These are phyloP conservation scores for Rhodotorula sp. DNA, from an alignment of 1,284 basidiomycete genomes.

Conservation along the genomic window DNA sequence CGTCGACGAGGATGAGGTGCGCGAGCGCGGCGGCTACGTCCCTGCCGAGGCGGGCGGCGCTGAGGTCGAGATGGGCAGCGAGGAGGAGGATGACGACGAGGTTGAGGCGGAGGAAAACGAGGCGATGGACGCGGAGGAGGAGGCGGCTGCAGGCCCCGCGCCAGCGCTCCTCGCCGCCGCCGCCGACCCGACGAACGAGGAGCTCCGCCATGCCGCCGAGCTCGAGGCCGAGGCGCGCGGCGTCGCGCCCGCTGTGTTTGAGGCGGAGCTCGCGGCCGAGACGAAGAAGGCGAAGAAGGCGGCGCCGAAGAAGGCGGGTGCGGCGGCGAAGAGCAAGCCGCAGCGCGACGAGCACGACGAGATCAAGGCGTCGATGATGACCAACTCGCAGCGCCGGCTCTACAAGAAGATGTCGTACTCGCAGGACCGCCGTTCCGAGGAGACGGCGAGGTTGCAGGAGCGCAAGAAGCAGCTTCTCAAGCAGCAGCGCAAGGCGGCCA, in stretches of 20 bases:
- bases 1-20: conserved; percentile 68
- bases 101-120: conserved; percentile 50
- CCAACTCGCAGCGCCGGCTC: conserved; percentile 92
- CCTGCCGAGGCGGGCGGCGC: conserved; percentile 59
- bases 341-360: conserved; percentile 67
- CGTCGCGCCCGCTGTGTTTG: conserved; percentile 78
- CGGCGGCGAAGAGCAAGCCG: conserved; percentile 40
- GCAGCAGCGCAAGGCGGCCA: conserved; percentile 35
- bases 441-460: conserved; percentile 52
- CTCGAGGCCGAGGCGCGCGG: conserved; percentile 90
- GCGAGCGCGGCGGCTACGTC: conserved; percentile 53
- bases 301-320: conserved; percentile 49
- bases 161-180: conserved; percentile 61
- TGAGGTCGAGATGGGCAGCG: conserved; percentile 52
- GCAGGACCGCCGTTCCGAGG: conserved; percentile 67
- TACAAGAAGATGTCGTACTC: conserved; percentile 95
- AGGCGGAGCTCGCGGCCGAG: conserved; percentile 63
- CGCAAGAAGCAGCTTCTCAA: conserved; percentile 42
- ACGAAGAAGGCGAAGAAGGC: conserved; percentile 63
- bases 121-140: conserved; percentile 27
- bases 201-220: conserved; percentile 82
- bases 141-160: conserved; percentile 31
- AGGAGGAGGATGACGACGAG: conserved; percentile 48
- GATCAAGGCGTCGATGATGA: conserved; percentile 98
- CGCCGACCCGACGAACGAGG: conserved; percentile 63